phyloP scores from a whole-genome alignment of 2,329 filamentous ascomycete genomes.

The Cladophialophora yegresii region DNA sequence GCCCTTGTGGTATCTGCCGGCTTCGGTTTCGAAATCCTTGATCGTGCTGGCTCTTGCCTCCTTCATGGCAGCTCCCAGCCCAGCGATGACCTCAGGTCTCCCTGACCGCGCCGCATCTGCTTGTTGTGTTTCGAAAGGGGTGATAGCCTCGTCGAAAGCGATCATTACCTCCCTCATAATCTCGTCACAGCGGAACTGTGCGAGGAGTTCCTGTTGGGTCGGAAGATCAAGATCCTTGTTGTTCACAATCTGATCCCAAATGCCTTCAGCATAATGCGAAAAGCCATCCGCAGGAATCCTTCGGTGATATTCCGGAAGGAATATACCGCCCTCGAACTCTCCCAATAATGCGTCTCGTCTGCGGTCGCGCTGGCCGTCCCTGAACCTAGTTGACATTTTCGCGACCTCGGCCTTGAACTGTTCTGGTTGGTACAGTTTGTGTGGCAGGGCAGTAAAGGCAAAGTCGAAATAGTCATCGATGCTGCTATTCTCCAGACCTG shows the following conservation, averaged over 20 bases:
- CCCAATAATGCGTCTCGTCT: constrained; percentile 61
- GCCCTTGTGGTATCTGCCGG: constrained; percentile 93
- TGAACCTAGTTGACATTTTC: constrained; percentile 78
- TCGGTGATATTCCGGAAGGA: constrained; percentile 91
- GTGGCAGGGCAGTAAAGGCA: constrained; percentile 89
- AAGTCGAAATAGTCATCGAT: constrained; percentile 99
- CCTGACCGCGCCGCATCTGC: constrained; percentile 72
- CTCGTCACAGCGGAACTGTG: constrained; percentile 97
- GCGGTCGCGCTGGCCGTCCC: constrained; percentile 72
- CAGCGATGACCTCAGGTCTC: constrained; percentile 68
- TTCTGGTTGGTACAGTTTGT: constrained; percentile 94
- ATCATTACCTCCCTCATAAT: constrained; percentile 86
- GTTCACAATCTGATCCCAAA: constrained; percentile 98
- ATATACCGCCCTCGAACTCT: constrained; percentile 76
- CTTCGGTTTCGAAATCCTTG: constrained; percentile 84
- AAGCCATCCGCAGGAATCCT: constrained; percentile 97
- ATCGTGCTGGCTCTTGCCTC: constrained; percentile 71
- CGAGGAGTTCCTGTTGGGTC: constrained; percentile 93
- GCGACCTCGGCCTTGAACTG: constrained; percentile 81
- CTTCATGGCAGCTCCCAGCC: constrained; percentile 73
- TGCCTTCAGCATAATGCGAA: constrained; percentile 84
- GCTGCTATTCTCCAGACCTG: constrained; percentile 79
- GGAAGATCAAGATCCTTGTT: constrained; percentile 98
- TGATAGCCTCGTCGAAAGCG: constrained; percentile 77
- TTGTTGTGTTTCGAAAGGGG: constrained; percentile 83